These are phyloP conservation scores for Myotisia sp. DNA, from an alignment of 2,329 filamentous ascomycete species.

Conservation along the genomic window DNA sequence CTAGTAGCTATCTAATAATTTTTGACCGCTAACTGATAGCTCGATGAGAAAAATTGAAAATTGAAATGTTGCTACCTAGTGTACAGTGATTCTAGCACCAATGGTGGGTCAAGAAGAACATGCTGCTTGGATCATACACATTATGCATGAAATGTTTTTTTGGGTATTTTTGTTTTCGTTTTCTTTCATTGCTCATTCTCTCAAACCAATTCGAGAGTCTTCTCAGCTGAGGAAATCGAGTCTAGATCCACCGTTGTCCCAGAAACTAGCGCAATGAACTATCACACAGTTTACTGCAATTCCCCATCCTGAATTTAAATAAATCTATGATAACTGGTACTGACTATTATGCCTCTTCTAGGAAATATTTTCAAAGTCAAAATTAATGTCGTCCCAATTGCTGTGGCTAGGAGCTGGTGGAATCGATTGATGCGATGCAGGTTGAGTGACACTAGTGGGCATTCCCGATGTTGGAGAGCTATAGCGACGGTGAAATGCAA, in stretches of 20 bases:
- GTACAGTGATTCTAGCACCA: conserved; percentile 3
- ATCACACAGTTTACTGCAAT: not conserved
- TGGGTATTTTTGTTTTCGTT: not conserved
- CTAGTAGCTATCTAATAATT: conserved; percentile 27
- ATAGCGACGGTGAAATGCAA: conserved; percentile 7
- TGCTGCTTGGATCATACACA: not conserved
- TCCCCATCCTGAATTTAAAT: conserved; percentile 1
- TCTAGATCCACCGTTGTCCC: no score
- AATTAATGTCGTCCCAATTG: conserved; percentile 7
- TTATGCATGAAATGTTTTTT: not conserved
- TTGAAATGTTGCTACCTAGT: conserved; percentile 1
- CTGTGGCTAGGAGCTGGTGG: not conserved
- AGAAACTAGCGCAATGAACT: no score
- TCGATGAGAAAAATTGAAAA: no score
- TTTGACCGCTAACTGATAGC: conserved; percentile 24
- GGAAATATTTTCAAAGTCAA: conserved; percentile 10
- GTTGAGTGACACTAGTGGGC: not conserved
- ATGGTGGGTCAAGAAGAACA: not conserved
- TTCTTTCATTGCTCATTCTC: not conserved
- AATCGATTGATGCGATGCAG: not conserved
- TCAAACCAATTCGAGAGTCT: no score
- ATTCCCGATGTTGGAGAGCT: not conserved
- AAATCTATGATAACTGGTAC: not conserved
- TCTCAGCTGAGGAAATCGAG: no score
- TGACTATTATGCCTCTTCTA: conserved; percentile 2